These are phyloP conservation scores for Arachnopeziza araneosa DNA, from an alignment of 2,329 filamentous ascomycete species.

Conservation along the genomic window DNA sequence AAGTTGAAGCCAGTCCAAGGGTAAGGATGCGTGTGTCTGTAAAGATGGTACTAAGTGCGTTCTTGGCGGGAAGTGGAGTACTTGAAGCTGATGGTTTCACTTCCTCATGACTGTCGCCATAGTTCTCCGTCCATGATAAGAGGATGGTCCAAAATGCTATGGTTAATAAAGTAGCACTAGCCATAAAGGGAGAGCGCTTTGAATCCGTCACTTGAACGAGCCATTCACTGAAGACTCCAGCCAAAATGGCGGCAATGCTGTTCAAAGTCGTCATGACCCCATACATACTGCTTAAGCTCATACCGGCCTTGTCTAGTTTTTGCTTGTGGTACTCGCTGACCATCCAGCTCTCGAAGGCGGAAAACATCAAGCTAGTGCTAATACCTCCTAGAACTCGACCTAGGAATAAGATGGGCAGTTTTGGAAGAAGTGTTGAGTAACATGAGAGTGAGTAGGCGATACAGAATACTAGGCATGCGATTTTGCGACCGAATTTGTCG, in stretches of 20 bases:
- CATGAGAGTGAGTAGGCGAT: conserved; percentile 47
- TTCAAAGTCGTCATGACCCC: conserved; percentile 48
- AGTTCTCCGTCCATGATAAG: conserved; percentile 47
- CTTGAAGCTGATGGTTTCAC: conserved; percentile 1
- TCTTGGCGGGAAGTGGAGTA: conserved; percentile 13
- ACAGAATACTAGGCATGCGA: conserved; percentile 51
- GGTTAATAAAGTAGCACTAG: conserved; percentile 36
- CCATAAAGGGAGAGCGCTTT: conserved; percentile 49
- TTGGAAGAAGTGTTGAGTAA: conserved; percentile 42
- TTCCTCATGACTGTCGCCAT: conserved; percentile 33
- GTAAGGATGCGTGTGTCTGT: conserved; percentile 44
- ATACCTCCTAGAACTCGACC: conserved; percentile 51
- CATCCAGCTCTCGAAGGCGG: conserved; percentile 58
- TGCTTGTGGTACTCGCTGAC: conserved; percentile 49
- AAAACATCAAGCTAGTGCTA: conserved; percentile 51
- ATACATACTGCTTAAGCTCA: conserved; percentile 46
- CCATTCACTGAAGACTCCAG: conserved; percentile 47
- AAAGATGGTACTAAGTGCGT: conserved; percentile 19
- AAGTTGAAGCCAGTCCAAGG: conserved; percentile 46
- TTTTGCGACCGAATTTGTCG: conserved; percentile 35
- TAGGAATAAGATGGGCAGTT: conserved; percentile 40
- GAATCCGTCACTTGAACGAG: conserved; percentile 43
- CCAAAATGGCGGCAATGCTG: conserved; percentile 48
- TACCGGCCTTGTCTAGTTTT: conserved; percentile 37
- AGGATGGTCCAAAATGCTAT: conserved; percentile 42